These are phyloP conservation scores for Hypericum perforatum DNA, from an alignment of 345 rosid species.

Conservation along the genomic window DNA sequence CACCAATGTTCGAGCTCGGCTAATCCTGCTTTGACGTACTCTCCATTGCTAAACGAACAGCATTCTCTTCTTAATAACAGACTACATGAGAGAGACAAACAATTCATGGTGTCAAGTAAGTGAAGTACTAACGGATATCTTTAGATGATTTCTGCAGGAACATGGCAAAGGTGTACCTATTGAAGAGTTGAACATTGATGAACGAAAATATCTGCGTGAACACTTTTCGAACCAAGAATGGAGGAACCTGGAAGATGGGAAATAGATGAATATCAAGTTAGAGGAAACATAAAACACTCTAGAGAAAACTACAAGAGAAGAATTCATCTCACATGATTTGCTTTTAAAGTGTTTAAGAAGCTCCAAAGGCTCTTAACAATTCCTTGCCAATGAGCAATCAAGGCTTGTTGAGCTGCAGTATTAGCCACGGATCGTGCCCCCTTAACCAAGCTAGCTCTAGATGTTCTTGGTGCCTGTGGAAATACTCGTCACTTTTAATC, in stretches of 20 bases:
- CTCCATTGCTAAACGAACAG: conserved; percentile 66
- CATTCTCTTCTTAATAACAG: conserved; percentile 61
- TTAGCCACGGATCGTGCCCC: conserved; percentile 32
- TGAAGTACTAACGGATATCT: background rate
- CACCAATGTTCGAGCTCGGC: conserved; percentile 61
- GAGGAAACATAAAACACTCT: conserved; percentile 11
- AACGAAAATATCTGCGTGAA: conserved; percentile 50
- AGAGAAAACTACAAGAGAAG: conserved; percentile 8
- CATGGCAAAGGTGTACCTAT: conserved; percentile 29
- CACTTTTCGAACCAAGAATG: conserved; percentile 18
- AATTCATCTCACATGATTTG: conserved; percentile 36
- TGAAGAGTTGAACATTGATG: conserved; percentile 60
- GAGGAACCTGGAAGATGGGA: conserved; percentile 37
- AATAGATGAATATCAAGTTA: conserved; percentile 1
- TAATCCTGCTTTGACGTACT: conserved; percentile 53
- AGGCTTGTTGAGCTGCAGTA: conserved; percentile 46
- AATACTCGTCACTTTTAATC: background rate
- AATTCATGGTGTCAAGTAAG: conserved; percentile 5
- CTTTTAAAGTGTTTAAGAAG: conserved; percentile 33
- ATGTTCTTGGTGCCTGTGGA: conserved; percentile 45
- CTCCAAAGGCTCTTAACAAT: conserved; percentile 39
- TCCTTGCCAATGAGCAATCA: conserved; percentile 53
- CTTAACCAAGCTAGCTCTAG: conserved; percentile 32
- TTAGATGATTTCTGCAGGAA: background rate
- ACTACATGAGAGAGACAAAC: conserved; percentile 21